Evolutionary conservation across 441 rosid species (phyloP), one percentile per base, ranked within the genome.

Genomic region (Sinapis alba): DNA sequence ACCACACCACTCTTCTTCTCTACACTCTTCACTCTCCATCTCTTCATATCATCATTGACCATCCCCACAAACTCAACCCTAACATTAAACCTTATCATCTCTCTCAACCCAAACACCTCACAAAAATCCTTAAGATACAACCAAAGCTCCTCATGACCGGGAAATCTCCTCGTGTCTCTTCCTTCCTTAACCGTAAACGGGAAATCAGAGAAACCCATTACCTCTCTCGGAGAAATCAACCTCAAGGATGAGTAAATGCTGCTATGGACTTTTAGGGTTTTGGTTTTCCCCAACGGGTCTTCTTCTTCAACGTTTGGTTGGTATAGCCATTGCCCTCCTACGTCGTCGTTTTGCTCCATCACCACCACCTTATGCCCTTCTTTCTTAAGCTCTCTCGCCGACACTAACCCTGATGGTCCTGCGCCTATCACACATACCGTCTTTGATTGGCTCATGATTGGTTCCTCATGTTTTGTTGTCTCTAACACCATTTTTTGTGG

Each of bases 321-420:
- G 59, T 89, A 94, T 58, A 92, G 68, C 97, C 97, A 94, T 59
- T 94, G 98, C 26, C 98, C 98, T 20, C 98, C 98, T 0, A 94
- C 81, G 38, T 94, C 96, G 15, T 88, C 79, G 76, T 81, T 90
- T 80, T 90, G 97, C 69, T 94, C 98, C 76, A 90, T 51, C 0
- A 91, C 89, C 66, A 89, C 91, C 77, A 81, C 94, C 0, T 5
- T 61, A 59, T 90, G 95, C 9, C 95, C 97, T 81, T 88, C 95
- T 77, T 84, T 90, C 36, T 84, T 81, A 15, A 90, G 76, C 87
- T 94, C 96, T 78, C 95, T 83, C 5, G 91, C 96, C 3, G 90
- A 87, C 61, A 87, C 98, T 38, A 94, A 85, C 64, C 98, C 98
- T n/a, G 97, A 83, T 0, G 96, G 91, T 36, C 98, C 96, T 1